Evolutionary conservation across 805 yeast species (phyloP).

Genomic region (Yarrowia sp.): DNA sequence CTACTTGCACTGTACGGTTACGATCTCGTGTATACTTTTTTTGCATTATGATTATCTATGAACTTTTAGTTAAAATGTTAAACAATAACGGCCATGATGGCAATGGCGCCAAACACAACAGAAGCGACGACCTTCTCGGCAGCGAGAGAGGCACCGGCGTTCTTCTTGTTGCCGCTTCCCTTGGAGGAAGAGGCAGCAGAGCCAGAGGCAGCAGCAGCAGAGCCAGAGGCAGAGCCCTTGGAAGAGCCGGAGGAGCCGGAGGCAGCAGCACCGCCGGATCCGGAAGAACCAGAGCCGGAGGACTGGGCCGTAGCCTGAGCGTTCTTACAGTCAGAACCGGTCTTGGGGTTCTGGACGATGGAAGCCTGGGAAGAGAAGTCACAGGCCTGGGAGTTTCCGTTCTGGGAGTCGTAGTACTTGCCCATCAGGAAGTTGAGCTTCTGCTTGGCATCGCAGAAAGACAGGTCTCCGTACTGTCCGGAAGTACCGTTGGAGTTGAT

Average conservation of each 20-base stretch:
- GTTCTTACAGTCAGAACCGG: constrained; percentile 48
- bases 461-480: constrained; percentile 71
- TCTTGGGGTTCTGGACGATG: constrained; percentile 43
- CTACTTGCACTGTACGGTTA: no score
- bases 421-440: constrained; percentile 67
- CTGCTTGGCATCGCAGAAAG: constrained; percentile 69
- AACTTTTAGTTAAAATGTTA: constrained; percentile 9
- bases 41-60: constrained; percentile 2
- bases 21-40: neutral
- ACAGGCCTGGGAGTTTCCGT: constrained; percentile 54
- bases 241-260: constrained; percentile 32
- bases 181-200: constrained; percentile 9
- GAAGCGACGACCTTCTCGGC: constrained; percentile 13
- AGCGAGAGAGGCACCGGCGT: constrained; percentile 7
- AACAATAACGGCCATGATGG: constrained; percentile 22
- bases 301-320: constrained; percentile 48
- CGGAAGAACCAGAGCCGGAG: constrained; percentile 35
- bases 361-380: constrained; percentile 70
- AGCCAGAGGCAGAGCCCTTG: neutral
- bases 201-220: constrained; percentile 2
- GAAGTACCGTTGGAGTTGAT: constrained; percentile 58
- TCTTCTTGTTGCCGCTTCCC: constrained; percentile 17
- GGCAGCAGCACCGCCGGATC: constrained; percentile 31
- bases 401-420: constrained; percentile 55
- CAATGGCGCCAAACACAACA: constrained; percentile 8